Conservation (phyloP, 208 protist genomes). For the Dictyostelium gargantuum region DNA sequence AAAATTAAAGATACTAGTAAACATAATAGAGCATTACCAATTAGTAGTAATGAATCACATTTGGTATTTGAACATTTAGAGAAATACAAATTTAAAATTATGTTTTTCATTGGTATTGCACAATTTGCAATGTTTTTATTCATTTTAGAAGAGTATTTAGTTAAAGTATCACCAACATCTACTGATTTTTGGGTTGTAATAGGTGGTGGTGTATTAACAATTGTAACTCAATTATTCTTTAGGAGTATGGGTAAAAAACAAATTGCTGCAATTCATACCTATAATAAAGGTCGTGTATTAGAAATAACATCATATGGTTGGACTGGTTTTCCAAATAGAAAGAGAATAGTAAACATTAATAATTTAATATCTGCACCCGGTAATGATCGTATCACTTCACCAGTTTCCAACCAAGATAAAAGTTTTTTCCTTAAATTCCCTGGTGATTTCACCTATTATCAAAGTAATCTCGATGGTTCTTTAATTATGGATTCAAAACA, state of each 20-base stretch:
- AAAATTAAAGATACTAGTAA: not conserved
- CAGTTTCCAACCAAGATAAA: not conserved
- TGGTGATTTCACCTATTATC: not conserved
- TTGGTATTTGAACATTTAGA: not conserved
- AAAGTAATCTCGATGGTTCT: not conserved
- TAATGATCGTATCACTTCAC: not conserved
- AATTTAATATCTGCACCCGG: not conserved
- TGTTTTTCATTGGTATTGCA: not conserved
- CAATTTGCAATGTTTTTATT: not conserved
- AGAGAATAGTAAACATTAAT: not conserved
- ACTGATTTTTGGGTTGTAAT: not conserved
- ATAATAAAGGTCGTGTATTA: constrained; percentile 33
- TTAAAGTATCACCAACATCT: not conserved
- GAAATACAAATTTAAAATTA: not conserved
- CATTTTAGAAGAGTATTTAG: not conserved
- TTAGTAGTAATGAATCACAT: not conserved
- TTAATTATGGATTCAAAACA: not conserved
- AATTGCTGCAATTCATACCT: not conserved
- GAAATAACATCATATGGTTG: not conserved
- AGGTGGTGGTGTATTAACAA: not conserved
- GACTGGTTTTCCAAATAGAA: constrained; percentile 6
- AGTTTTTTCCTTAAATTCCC: not conserved
- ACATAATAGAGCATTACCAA: not conserved
- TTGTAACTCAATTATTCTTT: not conserved
- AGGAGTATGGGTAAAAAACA: not conserved